Evolutionary conservation across 495 filamentous ascomycete genomes (phyloP).

Genomic region (Penicillium cosmopolitanum): DNA sequence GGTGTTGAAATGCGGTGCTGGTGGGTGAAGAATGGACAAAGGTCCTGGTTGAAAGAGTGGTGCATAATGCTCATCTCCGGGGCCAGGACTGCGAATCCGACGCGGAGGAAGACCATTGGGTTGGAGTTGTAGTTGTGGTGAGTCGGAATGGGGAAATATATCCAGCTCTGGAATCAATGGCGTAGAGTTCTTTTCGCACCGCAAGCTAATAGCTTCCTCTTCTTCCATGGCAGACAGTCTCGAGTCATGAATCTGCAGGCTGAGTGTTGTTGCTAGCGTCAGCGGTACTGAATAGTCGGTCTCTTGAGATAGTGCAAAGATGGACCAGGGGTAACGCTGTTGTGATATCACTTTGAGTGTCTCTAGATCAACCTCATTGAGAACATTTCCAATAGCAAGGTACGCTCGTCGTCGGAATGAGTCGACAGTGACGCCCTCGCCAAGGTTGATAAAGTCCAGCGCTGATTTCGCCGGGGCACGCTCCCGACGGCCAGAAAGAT

Average conservation of each 20-base stretch:
- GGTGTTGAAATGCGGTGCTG: conserved; percentile 53
- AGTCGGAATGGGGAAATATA: conserved; percentile 43
- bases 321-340: conserved; percentile 78
- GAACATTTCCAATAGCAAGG: conserved; percentile 72
- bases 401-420: conserved; percentile 69
- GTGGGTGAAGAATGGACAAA: conserved; percentile 78
- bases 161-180: conserved; percentile 33
- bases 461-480: conserved; percentile 42
- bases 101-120: conserved; percentile 44
- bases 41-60: conserved; percentile 81
- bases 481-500: conserved; percentile 48
- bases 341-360: conserved; percentile 72
- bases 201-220: conserved; percentile 45
- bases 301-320: conserved; percentile 81
- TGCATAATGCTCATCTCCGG: conserved; percentile 56
- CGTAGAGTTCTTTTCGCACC: conserved; percentile 40
- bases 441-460: conserved; percentile 67
- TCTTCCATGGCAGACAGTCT: conserved; percentile 52
- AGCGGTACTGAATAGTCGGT: conserved; percentile 69
- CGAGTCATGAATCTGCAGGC: conserved; percentile 83
- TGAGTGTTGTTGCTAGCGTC: conserved; percentile 82
- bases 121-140: conserved; percentile 43
- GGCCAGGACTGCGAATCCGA: conserved; percentile 47
- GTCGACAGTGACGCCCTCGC: conserved; percentile 85
- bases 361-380: conserved; percentile 83